Percentiles rank a stretch among this genome's conserved stretches.
Conservation (phyloP, 2,329 filamentous ascomycete species). For the Clonostachys chloroleuca region DNA sequence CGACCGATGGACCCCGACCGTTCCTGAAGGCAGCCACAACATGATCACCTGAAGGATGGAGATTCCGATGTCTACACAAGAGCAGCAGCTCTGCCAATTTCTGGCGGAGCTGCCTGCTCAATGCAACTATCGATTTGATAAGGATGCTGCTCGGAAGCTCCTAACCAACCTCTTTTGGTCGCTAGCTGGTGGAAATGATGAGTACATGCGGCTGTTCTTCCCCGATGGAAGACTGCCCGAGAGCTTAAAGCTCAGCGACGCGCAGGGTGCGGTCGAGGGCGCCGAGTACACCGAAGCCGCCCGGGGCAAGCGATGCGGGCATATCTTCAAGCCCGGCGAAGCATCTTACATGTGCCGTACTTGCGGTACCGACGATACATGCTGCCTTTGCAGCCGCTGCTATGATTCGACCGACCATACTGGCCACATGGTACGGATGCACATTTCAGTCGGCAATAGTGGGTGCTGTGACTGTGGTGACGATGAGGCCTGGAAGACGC, state of each 20-base stretch:
- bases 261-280: conserved; percentile 88
- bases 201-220: conserved; percentile 78
- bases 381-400: conserved; percentile 88
- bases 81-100: conserved; percentile 79
- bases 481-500: conserved; percentile 85
- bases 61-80: conserved; percentile 56
- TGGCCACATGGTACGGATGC: conserved; percentile 87
- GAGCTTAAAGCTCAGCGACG: conserved; percentile 75
- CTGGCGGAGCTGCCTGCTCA: conserved; percentile 72
- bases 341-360: conserved; percentile 93
- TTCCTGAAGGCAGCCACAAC: neutral
- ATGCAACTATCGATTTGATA: conserved; percentile 72
- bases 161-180: conserved; percentile 81
- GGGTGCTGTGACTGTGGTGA: conserved; percentile 98
- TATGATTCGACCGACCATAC: conserved; percentile 95
- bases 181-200: conserved; percentile 69
- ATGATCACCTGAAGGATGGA: conserved; percentile 36
- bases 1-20: no score
- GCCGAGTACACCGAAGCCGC: conserved; percentile 93
- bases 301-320: conserved; percentile 88
- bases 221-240: conserved; percentile 63
- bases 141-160: conserved; percentile 67
- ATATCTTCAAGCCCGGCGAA: conserved; percentile 94
- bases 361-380: conserved; percentile 91
- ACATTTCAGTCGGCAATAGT: conserved; percentile 82